Evolutionary conservation across 2,329 filamentous ascomycete genomes (phyloP), one percentile per base, ranked within the genome.

Genomic region (Neurospora sp.): DNA sequence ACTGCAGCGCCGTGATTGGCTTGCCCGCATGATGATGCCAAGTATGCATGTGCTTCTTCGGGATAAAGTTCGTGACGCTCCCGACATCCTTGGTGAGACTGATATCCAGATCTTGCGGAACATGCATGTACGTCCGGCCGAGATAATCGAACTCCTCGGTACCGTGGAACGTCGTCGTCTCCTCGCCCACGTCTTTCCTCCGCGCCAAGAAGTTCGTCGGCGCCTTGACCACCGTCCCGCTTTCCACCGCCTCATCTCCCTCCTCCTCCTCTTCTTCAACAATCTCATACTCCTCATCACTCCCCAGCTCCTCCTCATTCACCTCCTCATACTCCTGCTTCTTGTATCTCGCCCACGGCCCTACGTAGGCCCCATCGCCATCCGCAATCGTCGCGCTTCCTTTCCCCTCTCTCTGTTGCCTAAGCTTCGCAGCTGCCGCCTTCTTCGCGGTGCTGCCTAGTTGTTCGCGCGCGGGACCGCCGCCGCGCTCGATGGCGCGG

Each of bases 71-170:
- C 78, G 94, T 94, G 78, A 88, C 81, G 77, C 90, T 93, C 76
- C 92, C 92, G 66, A 85, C 80, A 72, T 96, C 93, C 81, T 96
- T 96, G 73, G 86, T 87, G 75, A 99, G 84, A 78, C 97, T 92
- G 78, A 97, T 84, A 77, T 93, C 92, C 81, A 97, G 82, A 78
- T 97, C 94, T 79, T 93, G 93, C 3, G 96, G 96, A 66, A 98
- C 86, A 81, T 99, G 96, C 95, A 99, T 97, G 79, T 97, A 99
- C 40, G 95, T 97, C 74, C 96, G 86, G 67, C 96, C 96, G 79
- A 96, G 92, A 82, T 99, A 99, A 79, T 99, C 96, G 83, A 90
- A 91, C 81, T 96, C 84, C 77, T 92, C 85, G 52, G 86, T 86
- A 72, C 94, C 96, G 77, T 97, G 91, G 81, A 98, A 99, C 66